Conservation (phyloP, 257 asterid species). For the Solanum sejunctum region DNA sequence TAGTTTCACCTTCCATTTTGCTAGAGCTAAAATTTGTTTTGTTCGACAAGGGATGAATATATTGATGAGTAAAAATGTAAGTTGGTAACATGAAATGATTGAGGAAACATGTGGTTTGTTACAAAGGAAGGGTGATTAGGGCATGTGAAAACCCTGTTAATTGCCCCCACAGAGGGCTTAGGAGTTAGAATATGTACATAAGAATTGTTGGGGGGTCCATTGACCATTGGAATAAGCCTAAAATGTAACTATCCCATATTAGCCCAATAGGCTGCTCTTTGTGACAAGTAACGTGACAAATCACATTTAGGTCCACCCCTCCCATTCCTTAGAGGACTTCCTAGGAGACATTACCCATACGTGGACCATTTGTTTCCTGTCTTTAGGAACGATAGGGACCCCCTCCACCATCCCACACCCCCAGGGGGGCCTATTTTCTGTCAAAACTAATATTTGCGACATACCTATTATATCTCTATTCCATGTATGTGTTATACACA, state of each 20-base stretch:
- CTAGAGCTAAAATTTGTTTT: neutral
- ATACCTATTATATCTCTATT: neutral
- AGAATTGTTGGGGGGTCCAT: neutral
- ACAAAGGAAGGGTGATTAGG: constrained; percentile 8
- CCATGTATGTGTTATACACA: neutral
- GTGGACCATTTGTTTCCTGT: constrained; percentile 1
- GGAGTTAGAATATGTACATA: neutral
- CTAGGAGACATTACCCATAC: constrained; percentile 3
- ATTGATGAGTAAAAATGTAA: neutral
- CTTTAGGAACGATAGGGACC: neutral
- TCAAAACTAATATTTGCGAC: neutral
- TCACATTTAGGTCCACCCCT: constrained; percentile 5
- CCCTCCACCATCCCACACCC: neutral
- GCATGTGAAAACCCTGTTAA: constrained; percentile 27
- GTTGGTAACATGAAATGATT: constrained; percentile 2
- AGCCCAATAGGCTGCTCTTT: neutral
- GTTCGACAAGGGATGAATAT: neutral
- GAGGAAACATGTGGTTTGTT: constrained; percentile 31
- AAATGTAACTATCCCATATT: neutral
- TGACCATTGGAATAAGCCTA: neutral
- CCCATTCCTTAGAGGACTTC: neutral
- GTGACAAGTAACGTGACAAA: constrained; percentile 9
- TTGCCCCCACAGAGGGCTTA: constrained; percentile 21
- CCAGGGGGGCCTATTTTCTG: neutral
- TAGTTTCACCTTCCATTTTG: neutral